phyloP scores from a whole-genome alignment of 2,329 filamentous ascomycete genomes.

The Blastomyces emzantsi region DNA sequence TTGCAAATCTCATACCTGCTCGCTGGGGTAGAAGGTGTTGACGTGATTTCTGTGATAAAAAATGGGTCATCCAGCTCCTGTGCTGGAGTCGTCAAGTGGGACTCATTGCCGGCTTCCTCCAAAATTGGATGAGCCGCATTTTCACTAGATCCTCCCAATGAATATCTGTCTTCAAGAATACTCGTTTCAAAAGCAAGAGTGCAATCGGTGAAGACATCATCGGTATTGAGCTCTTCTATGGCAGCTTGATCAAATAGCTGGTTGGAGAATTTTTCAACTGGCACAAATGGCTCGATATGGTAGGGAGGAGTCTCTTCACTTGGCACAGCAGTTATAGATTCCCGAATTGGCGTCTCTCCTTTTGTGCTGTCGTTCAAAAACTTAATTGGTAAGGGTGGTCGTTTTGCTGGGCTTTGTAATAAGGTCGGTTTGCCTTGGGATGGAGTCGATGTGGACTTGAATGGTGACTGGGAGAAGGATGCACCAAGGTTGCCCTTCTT shows the following conservation, averaged over 20 bases:
- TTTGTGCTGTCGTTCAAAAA: conserved; percentile 13
- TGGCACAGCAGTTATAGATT: neutral
- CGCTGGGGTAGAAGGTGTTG: conserved; percentile 13
- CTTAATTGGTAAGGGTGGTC: conserved; percentile 34
- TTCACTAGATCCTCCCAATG: conserved; percentile 7
- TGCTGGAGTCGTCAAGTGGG: neutral
- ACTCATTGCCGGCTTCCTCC: neutral
- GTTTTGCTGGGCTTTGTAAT: conserved; percentile 38
- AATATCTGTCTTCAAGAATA: conserved; percentile 18
- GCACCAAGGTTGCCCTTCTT: conserved; percentile 33
- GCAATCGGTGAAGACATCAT: conserved; percentile 7
- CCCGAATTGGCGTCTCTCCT: neutral
- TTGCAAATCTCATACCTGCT: conserved; percentile 18
- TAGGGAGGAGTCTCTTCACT: neutral
- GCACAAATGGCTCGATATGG: neutral
- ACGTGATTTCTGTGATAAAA: conserved; percentile 15
- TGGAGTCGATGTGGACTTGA: conserved; percentile 28
- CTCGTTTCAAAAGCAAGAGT: conserved; percentile 21
- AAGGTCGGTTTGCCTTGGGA: conserved; percentile 30
- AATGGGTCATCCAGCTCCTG: conserved; percentile 11
- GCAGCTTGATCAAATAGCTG: neutral
- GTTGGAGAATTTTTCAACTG: neutral
- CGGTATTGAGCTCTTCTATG: neutral
- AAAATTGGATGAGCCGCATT: neutral
- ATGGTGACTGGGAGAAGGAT: conserved; percentile 29